phyloP scores from a whole-genome alignment of 352 stramenopile species.

The Pythium periplocum region DNA sequence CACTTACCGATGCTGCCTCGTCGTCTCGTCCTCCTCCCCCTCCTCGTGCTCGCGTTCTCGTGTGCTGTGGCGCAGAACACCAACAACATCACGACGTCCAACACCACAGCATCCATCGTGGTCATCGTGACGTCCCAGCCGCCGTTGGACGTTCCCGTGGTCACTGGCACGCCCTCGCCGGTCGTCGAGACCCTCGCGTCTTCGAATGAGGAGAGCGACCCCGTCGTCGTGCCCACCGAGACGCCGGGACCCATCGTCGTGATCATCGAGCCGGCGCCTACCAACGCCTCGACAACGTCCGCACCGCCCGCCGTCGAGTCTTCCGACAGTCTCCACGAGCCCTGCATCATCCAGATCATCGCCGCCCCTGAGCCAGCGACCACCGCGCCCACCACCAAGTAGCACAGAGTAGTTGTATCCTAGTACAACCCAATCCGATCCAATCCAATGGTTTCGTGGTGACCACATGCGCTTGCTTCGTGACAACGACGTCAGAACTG shows the following conservation, averaged over 20 bases:
- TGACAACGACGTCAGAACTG: too few species aligned
- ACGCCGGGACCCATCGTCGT: neutral
- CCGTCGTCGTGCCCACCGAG: neutral
- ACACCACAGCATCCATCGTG: neutral
- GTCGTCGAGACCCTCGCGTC: neutral
- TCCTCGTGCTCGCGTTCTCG: too few species aligned
- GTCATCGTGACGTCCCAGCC: neutral
- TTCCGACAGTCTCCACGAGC: neutral
- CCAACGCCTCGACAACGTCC: neutral
- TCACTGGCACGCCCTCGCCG: neutral
- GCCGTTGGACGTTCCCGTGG: neutral
- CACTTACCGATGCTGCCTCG: too few species aligned
- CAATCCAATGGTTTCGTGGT: too few species aligned
- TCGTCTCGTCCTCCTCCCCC: too few species aligned
- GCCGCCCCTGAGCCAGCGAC: too few species aligned
- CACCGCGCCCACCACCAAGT: neutral
- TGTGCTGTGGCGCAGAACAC: too few species aligned
- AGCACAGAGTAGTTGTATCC: too few species aligned
- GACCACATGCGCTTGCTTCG: too few species aligned
- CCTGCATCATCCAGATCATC: neutral
- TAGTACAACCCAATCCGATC: too few species aligned
- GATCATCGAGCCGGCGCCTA: neutral
- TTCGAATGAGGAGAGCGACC: neutral
- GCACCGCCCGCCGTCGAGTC: neutral
- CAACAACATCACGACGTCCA: neutral